phyloP scores from a whole-genome alignment of 2,329 filamentous ascomycete species.

The Dactylonectria estremocensis region DNA sequence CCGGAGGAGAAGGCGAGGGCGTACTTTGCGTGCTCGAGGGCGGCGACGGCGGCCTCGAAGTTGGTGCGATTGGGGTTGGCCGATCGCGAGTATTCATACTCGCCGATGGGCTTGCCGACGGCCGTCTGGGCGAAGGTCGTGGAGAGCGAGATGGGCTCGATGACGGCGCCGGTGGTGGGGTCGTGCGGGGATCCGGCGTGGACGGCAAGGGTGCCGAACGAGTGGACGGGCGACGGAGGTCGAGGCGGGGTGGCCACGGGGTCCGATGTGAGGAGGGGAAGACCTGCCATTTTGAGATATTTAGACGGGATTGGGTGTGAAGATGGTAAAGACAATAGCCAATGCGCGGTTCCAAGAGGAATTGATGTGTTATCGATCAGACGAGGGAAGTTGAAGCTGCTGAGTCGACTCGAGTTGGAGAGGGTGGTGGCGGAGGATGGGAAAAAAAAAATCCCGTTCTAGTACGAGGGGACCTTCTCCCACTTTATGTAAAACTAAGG shows the following conservation, averaged over 20 bases:
- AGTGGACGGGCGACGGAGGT: conserved; percentile 79
- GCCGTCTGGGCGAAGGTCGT: conserved; percentile 95
- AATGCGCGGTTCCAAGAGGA: background rate
- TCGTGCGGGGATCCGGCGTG: conserved; percentile 95
- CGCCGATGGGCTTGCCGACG: conserved; percentile 89
- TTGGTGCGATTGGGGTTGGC: conserved; percentile 96
- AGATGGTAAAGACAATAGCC: background rate
- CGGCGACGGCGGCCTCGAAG: conserved; percentile 92
- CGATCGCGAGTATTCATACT: conserved; percentile 94
- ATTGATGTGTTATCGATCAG: conserved; percentile 21
- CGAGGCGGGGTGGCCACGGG: conserved; percentile 81
- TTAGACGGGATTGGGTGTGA: background rate
- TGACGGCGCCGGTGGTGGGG: conserved; percentile 92
- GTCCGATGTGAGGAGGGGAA: conserved; percentile 55
- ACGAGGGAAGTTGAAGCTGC: conserved; percentile 15
- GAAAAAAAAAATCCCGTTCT: conserved; percentile 32
- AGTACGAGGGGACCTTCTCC: conserved; percentile 31
- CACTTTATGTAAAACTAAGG: conserved; percentile 41
- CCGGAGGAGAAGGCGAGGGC: conserved; percentile 96
- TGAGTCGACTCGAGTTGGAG: conserved; percentile 33
- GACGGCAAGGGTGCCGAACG: conserved; percentile 94
- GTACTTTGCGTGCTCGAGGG: conserved; percentile 92
- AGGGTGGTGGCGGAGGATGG: conserved; percentile 23
- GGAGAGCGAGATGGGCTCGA: conserved; percentile 94
- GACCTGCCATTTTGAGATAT: conserved; percentile 36